These are phyloP conservation scores for Sphagnum tenellum DNA, from an alignment of 225 moss, liverwort and hornwort genomes.

Conservation along the genomic window DNA sequence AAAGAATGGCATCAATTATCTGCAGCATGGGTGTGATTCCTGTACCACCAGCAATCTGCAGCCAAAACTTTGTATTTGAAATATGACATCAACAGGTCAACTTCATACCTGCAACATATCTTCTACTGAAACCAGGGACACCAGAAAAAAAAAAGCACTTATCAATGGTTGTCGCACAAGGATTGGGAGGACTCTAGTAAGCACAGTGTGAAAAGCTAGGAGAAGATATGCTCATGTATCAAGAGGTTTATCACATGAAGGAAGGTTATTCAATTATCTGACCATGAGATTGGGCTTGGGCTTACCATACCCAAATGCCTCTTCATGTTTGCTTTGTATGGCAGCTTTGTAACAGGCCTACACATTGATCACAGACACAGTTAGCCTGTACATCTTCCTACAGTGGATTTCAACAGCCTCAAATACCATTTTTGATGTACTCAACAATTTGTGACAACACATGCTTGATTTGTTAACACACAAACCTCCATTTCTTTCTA, in stretches of 20 bases:
- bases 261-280: too few species aligned
- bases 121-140: too few species aligned
- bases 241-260: too few species aligned
- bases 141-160: too few species aligned
- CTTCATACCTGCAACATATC: too few species aligned
- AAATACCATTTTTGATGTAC: neutral
- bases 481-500: conserved; percentile 1
- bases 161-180: too few species aligned
- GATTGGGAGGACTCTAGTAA: too few species aligned
- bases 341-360: conserved; percentile 44
- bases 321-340: conserved; percentile 40
- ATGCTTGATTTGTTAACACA: neutral
- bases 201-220: too few species aligned
- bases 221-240: too few species aligned
- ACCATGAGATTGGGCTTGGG: conserved; percentile 2
- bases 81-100: too few species aligned
- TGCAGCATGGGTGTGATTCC: conserved; percentile 93
- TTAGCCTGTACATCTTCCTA: neutral
- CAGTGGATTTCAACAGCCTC: neutral
- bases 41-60: conserved; percentile 81
- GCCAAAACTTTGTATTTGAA: too few species aligned
- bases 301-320: conserved; percentile 61
- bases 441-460: neutral
- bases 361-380: conserved; percentile 11
- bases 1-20: conserved; percentile 72